phyloP scores from a whole-genome alignment of 192 early-diverging fungal species.

The Podila minutissima region DNA sequence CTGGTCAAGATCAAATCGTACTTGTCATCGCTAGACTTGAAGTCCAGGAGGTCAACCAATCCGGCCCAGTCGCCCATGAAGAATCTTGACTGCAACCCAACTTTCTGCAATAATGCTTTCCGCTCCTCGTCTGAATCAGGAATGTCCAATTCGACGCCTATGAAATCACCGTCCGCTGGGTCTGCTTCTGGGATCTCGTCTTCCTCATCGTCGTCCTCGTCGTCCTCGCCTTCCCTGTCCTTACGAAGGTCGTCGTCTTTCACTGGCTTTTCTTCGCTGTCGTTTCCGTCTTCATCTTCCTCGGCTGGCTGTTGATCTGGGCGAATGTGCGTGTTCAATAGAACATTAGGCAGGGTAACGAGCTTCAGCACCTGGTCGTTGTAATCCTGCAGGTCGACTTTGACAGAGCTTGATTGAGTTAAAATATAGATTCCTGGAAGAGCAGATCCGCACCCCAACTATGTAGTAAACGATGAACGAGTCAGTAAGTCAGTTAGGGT shows the following conservation, averaged over 20 bases:
- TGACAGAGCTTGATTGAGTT: slow-evolving; percentile 45
- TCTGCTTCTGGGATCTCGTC: slow-evolving; percentile 50
- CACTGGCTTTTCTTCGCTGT: slow-evolving; percentile 16
- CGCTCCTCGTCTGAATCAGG: slow-evolving; percentile 47
- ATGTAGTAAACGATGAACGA: not conserved
- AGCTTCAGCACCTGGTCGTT: slow-evolving; percentile 88
- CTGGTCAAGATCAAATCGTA: slow-evolving; percentile 81
- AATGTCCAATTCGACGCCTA: slow-evolving; percentile 48
- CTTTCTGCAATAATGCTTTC: slow-evolving; percentile 30
- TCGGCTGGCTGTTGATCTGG: slow-evolving; percentile 36
- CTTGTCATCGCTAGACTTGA: slow-evolving; percentile 57
- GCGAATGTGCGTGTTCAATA: slow-evolving; percentile 77
- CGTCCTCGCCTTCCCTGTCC: slow-evolving; percentile 39
- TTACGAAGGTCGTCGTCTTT: slow-evolving; percentile 16
- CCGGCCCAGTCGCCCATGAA: slow-evolving; percentile 76
- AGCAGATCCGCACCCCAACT: slow-evolving; percentile 92
- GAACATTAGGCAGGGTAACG: slow-evolving; percentile 92
- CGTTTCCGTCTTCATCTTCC: slow-evolving; percentile 26
- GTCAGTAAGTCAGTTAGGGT: not conserved
- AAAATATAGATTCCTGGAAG: slow-evolving; percentile 88
- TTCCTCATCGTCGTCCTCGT: slow-evolving; percentile 53
- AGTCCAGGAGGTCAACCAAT: slow-evolving; percentile 56
- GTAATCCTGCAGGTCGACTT: slow-evolving; percentile 93
- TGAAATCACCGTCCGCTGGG: slow-evolving; percentile 35
- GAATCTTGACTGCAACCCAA: slow-evolving; percentile 60